phyloP scores from a whole-genome alignment of 148 eudicot genomes.

The Chenopodium suecicum region DNA sequence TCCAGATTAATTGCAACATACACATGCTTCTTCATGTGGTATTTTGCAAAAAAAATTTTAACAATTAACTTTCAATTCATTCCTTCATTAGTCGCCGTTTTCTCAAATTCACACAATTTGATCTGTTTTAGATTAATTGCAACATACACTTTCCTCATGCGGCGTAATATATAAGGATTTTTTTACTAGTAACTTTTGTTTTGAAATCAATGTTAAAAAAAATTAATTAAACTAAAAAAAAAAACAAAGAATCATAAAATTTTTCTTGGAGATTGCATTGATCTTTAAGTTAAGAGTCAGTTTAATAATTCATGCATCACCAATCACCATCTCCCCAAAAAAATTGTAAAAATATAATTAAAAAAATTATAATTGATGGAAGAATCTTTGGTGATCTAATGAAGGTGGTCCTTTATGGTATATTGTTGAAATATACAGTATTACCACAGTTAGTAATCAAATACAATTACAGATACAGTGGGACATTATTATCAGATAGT shows the following conservation, averaged over 20 bases:
- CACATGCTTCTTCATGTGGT: too few species aligned
- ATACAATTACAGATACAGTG: constrained; percentile 6
- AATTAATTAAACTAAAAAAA: not conserved
- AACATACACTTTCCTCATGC: too few species aligned
- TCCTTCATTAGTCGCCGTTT: not conserved
- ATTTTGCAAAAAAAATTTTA: not conserved
- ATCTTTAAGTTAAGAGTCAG: not conserved
- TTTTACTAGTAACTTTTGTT: too few species aligned
- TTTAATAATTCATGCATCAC: constrained; percentile 15
- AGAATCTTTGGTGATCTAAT: constrained; percentile 17
- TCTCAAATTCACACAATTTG: not conserved
- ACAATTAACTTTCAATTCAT: not conserved
- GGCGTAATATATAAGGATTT: too few species aligned
- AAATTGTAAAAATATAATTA: not conserved
- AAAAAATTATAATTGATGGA: too few species aligned
- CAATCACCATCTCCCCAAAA: not conserved
- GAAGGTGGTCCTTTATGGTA: constrained; percentile 7
- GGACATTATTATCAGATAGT: constrained; percentile 14
- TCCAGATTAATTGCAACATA: too few species aligned
- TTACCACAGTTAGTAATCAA: constrained; percentile 3
- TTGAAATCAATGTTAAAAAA: not conserved
- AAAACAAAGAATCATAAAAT: not conserved
- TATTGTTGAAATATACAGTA: not conserved
- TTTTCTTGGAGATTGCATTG: constrained; percentile 26
- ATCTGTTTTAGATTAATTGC: too few species aligned